Percentiles rank a stretch among this genome's conserved stretches.
Evolutionary conservation across 75 land plant species (phyloP).

Genomic region (Isoetes taiwanensis): DNA sequence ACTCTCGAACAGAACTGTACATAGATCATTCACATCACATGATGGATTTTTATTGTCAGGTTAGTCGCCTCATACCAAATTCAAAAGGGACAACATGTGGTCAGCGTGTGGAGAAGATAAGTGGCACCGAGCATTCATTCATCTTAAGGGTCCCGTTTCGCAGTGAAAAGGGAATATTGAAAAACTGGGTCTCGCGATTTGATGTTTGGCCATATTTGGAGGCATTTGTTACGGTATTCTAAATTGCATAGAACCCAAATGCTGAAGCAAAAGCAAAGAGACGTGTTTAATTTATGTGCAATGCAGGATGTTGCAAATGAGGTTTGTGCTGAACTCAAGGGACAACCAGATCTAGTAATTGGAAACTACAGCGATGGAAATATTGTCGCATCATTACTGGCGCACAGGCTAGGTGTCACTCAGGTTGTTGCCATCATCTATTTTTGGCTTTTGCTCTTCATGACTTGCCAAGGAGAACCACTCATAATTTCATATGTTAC

Average conservation of each 20-base stretch:
- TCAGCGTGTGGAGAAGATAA: constrained; percentile 50
- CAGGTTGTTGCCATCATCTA: constrained; percentile 26
- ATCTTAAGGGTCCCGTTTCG: constrained; percentile 58
- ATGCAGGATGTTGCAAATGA: constrained; percentile 49
- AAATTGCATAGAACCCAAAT: too few species aligned
- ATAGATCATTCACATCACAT: background rate
- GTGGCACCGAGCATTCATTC: constrained; percentile 37
- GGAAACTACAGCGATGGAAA: constrained; percentile 85
- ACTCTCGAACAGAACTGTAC: background rate
- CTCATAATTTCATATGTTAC: background rate
- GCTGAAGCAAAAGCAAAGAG: too few species aligned
- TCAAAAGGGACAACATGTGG: constrained; percentile 60
- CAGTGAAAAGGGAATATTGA: constrained; percentile 36
- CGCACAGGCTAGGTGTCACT: constrained; percentile 46
- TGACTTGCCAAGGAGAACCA: background rate
- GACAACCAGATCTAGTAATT: constrained; percentile 70
- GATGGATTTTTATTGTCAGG: constrained; percentile 21
- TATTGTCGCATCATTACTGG: constrained; percentile 57
- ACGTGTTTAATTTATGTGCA: background rate
- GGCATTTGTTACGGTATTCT: constrained; percentile 44
- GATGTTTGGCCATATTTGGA: constrained; percentile 71
- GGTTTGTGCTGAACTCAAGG: constrained; percentile 35
- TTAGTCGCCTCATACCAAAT: constrained; percentile 72
- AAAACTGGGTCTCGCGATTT: constrained; percentile 67
- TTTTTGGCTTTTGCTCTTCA: background rate